A percentile compares a stretch with the other conserved stretches of the same genome.
Evolutionary conservation across 2,329 filamentous ascomycete genomes (phyloP).

Genomic region (Claviceps fusiformis): DNA sequence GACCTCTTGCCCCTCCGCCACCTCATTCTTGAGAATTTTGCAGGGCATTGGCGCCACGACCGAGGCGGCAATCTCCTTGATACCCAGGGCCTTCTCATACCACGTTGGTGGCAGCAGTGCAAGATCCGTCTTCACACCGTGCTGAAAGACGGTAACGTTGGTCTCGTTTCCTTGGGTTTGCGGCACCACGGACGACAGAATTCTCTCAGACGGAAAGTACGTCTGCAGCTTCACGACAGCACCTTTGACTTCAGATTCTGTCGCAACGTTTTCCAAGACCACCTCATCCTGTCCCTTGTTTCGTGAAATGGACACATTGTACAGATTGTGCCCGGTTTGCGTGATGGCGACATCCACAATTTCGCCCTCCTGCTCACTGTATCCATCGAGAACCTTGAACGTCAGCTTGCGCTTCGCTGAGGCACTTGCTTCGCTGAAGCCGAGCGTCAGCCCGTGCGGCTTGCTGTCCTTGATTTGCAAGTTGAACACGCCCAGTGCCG

Average conservation of each 20-base stretch:
- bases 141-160: slow-evolving; percentile 66
- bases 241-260: slow-evolving; percentile 19
- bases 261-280: slow-evolving; percentile 32
- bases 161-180: slow-evolving; percentile 38
- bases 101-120: slow-evolving; percentile 53
- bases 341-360: slow-evolving; percentile 40
- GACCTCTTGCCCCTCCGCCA: slow-evolving; percentile 67
- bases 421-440: slow-evolving; percentile 34
- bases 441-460: slow-evolving; percentile 38
- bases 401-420: slow-evolving; percentile 32
- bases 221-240: slow-evolving; percentile 21
- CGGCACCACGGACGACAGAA: slow-evolving; percentile 65
- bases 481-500: slow-evolving; percentile 61
- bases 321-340: slow-evolving; percentile 34
- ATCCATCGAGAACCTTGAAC: slow-evolving; percentile 46
- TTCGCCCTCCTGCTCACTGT: slow-evolving; percentile 49
- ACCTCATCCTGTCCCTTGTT: slow-evolving; percentile 23
- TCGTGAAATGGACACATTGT: slow-evolving; percentile 31
- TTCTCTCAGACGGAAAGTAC: slow-evolving; percentile 69
- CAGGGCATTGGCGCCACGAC: slow-evolving; percentile 94
- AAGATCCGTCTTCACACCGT: slow-evolving; percentile 45
- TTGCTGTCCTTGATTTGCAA: slow-evolving; percentile 26
- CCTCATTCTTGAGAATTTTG: slow-evolving; percentile 84
- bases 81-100: slow-evolving; percentile 76
- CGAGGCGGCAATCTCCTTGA: slow-evolving; percentile 67